A percentile compares a stretch with the other conserved stretches of the same genome.
These are phyloP conservation scores for Fusarium sp. DNA, from an alignment of 2,329 filamentous ascomycete genomes.

Conservation along the genomic window DNA sequence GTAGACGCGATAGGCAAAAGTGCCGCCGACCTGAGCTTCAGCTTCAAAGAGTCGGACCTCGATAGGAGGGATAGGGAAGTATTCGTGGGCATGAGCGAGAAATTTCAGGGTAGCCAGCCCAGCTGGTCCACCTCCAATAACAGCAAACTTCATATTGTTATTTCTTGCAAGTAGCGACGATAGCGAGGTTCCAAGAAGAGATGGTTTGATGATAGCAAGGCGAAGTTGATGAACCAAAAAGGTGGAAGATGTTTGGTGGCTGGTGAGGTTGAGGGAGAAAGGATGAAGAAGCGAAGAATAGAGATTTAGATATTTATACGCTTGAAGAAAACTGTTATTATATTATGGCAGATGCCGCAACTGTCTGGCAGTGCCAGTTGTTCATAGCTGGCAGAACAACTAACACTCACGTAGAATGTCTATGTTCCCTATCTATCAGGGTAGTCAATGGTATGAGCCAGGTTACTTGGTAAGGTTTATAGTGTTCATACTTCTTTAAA, in stretches of 20 bases:
- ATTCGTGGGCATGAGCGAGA: conserved; percentile 53
- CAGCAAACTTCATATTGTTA: conserved; percentile 51
- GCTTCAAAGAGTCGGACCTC: conserved; percentile 59
- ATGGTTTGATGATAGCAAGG: neutral
- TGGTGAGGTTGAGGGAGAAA: neutral
- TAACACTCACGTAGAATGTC: neutral
- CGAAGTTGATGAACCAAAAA: neutral
- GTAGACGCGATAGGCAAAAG: conserved; percentile 59
- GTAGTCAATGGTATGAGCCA: neutral
- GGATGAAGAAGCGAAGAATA: too few species aligned
- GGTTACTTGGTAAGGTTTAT: too few species aligned
- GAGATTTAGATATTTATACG: too few species aligned
- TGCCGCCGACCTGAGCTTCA: conserved; percentile 57
- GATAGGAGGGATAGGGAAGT: conserved; percentile 52
- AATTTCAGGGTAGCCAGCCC: conserved; percentile 57
- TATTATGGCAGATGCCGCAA: too few species aligned
- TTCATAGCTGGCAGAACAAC: neutral
- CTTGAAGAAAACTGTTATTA: too few species aligned
- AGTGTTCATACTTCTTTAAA: too few species aligned
- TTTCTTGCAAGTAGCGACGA: neutral
- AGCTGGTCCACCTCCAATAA: conserved; percentile 58
- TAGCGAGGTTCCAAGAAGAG: neutral
- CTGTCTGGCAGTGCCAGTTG: neutral
- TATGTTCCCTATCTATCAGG: neutral
- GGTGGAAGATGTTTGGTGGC: neutral